Base-by-base conservation (phyloP, 805 yeast species). In the Zygotorulaspora florentina region DNA sequence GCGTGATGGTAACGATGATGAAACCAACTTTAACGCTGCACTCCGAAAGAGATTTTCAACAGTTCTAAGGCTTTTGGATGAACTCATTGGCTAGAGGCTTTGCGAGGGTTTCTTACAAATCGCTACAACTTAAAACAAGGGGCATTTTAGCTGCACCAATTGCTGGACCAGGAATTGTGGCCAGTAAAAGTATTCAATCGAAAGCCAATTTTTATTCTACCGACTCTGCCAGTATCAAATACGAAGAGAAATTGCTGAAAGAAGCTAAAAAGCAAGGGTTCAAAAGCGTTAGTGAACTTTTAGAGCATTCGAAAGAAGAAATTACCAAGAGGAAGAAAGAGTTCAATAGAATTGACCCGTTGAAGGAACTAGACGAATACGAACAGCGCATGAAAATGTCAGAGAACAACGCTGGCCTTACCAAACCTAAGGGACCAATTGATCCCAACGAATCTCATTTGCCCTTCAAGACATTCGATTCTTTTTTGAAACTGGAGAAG, bases 401-500 rank as follows among this genome's bases (percentile, higher is more conserved):
- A 49, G 52, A 53, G 25, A 53, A 53, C 39, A 45, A 35, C 13
- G 36, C 48, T 4, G 40, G 46, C 9, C 18, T 30, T 12, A 52
- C 56, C 1, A 55, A 53, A 16, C 35, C 45, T 27, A 59, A 44
- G 46, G 56, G 49, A 35, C 55, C 65, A 9, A 61, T 75, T 17
- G 67, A 64, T 39, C 64, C 75, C 4, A 61, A 62, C 7, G 61
- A 63, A 10, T 63, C 62, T 43, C 70, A 50, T 63, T 75, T 20
- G 43, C 88, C 91, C 3, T 86, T 75, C 67, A 88, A 88, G 66
- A 81, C 87, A 0, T 70, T 93, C 43, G 72, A 75, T 37, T 79
- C 90, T 1, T 91, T 72, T 63, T 64, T 93, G 34, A 89, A 87
- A 45, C 71, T 80, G 7, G 85, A 76, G 1, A 90, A 88, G 62